Base-by-base conservation (phyloP, 306 rosid genomes). In the Fragaria ananassa region DNA sequence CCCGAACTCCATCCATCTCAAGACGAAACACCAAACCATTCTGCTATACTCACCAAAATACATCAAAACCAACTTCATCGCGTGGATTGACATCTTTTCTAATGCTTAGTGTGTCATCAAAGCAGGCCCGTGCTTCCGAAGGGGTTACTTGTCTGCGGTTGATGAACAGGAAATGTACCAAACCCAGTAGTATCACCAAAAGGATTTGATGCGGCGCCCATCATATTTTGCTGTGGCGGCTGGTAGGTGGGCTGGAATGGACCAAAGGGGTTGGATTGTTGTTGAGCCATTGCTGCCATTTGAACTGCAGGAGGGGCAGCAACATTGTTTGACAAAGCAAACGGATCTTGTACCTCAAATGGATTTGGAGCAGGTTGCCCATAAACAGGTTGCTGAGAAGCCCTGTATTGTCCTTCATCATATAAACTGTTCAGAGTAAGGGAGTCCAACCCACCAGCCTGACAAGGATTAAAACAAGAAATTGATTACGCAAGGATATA, bases 371-470 rank as follows among this genome's bases (percentile, higher is more conserved):
- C 93, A 0, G 98, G 91, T 68, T 87, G 82, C 74, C 99, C 99
- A 62, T 96, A 96, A 64, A 86, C 89, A 0, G 98, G 96, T 83
- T 96, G 97, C 81, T 88, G 93, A 15, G 97, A 77, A 61, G 98
- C 90, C 87, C 98, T 82, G 51, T 96, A 93, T 2, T 93, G 96
- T 10, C 84, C 98, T 80, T 92, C 98, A 34, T 93, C 99, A 2
- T 96, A 96, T 74, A 93, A 84, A 78, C 99, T 96, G 78, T 79
- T 84, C 7, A 93, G 96, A 66, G 91, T 96, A 50, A 96, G 99
- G 2, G 98, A 80, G 85, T 96, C 99, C 89, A 96, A 80, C 68
- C 99, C 99, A 81, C 99, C 99, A 62, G 88, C 99, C 99, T 96
- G 86, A 42, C 31, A 91, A 71, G 57, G 78, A 78, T 56, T 34